Evolutionary conservation across 805 yeast species (phyloP).

Genomic region (Schwanniomyces vanrijiae): DNA sequence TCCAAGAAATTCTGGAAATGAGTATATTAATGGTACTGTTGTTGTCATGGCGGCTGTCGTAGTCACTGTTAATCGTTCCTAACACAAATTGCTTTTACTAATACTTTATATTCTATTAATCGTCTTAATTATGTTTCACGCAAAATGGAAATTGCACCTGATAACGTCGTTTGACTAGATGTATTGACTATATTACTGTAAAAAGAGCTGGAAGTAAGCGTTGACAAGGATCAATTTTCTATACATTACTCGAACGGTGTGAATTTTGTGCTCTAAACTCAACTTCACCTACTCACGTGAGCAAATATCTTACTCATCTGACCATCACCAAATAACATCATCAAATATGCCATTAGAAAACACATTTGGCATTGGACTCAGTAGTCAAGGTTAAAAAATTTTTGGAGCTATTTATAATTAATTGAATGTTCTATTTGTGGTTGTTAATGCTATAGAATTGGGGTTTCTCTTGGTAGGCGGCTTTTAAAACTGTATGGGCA

Average conservation of each 20-base stretch:
- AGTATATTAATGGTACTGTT: slow-evolving; percentile 89
- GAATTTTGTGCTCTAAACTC: background rate
- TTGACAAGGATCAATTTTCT: background rate
- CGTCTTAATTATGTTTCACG: background rate
- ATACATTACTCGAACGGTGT: background rate
- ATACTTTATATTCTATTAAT: background rate
- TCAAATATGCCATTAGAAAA: too few species aligned
- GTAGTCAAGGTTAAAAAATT: too few species aligned
- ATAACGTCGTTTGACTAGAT: background rate
- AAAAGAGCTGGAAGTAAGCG: background rate
- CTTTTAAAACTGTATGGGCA: too few species aligned
- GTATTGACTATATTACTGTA: background rate
- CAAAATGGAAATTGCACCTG: background rate
- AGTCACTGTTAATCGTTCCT: background rate
- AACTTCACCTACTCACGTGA: background rate
- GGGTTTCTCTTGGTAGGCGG: too few species aligned
- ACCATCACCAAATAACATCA: background rate
- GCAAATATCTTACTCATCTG: background rate
- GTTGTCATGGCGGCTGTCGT: slow-evolving; percentile 62
- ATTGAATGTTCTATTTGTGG: too few species aligned
- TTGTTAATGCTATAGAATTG: too few species aligned
- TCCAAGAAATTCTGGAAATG: slow-evolving; percentile 84
- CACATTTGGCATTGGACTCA: too few species aligned
- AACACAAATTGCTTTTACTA: background rate
- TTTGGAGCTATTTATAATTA: too few species aligned